Evolutionary conservation across 1,284 basidiomycete species (phyloP).

Genomic region (Ustilago curta): DNA sequence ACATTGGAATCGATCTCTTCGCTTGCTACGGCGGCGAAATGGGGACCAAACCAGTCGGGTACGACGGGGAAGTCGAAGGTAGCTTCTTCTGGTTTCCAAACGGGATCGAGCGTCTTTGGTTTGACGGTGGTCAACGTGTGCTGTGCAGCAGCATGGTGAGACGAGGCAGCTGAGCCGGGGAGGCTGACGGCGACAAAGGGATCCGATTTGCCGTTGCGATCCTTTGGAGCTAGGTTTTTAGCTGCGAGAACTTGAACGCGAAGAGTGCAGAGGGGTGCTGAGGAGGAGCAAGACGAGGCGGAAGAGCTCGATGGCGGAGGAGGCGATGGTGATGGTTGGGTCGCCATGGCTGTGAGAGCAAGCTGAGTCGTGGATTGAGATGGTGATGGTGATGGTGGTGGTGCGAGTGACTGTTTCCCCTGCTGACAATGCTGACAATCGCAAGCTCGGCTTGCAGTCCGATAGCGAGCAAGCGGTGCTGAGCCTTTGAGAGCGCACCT

Average conservation of each 20-base stretch:
- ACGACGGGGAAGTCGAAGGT: slow-evolving; percentile 52
- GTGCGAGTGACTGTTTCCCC: neutral
- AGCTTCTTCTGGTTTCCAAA: slow-evolving; percentile 72
- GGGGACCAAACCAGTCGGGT: slow-evolving; percentile 70
- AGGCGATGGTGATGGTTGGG: slow-evolving; percentile 5
- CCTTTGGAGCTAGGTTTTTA: slow-evolving; percentile 71
- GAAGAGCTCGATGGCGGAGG: slow-evolving; percentile 14
- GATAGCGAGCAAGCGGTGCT: too few relatives aligned
- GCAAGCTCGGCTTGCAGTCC: too few relatives aligned
- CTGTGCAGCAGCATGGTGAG: slow-evolving; percentile 70
- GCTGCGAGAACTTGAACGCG: slow-evolving; percentile 70
- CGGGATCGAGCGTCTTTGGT: slow-evolving; percentile 82
- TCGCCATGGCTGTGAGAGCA: neutral
- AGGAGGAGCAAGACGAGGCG: slow-evolving; percentile 1
- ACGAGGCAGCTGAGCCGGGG: slow-evolving; percentile 41
- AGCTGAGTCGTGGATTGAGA: neutral
- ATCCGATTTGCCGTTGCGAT: slow-evolving; percentile 71
- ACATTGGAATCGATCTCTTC: slow-evolving; percentile 33
- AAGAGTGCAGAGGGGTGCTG: slow-evolving; percentile 43
- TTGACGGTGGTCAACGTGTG: slow-evolving; percentile 82
- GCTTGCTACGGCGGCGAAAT: slow-evolving; percentile 71
- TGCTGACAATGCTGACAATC: neutral
- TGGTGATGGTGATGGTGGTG: neutral
- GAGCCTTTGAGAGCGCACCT: too few relatives aligned
- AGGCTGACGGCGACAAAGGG: slow-evolving; percentile 67